Conservation (phyloP, 2,329 filamentous ascomycete genomes). For the Aspergillus pseudotamarii region DNA sequence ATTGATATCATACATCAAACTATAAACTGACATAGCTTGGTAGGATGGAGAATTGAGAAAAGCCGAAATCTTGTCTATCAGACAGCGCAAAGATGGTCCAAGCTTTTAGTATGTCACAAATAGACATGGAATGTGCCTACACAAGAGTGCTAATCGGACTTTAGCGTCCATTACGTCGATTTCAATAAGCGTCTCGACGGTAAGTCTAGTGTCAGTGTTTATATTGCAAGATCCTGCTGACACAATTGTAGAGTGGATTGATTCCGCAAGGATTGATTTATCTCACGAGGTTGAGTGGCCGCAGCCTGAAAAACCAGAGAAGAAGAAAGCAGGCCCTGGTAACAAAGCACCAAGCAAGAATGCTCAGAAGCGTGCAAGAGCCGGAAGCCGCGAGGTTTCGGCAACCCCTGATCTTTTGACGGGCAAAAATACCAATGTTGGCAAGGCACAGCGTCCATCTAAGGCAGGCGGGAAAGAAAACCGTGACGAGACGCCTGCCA, state of each 20-base stretch:
- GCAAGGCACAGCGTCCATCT: constrained; percentile 52
- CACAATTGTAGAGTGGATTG: constrained; percentile 74
- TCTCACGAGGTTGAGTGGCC: constrained; percentile 95
- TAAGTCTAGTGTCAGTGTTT: constrained; percentile 26
- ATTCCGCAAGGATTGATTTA: constrained; percentile 80
- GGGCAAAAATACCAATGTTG: constrained; percentile 52
- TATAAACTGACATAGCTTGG: not conserved
- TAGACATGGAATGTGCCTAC: not conserved
- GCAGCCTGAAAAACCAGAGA: constrained; percentile 84
- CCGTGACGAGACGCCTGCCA: constrained; percentile 44
- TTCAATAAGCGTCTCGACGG: constrained; percentile 85
- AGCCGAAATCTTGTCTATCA: constrained; percentile 95
- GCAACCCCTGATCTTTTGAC: constrained; percentile 57
- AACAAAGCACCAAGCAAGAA: constrained; percentile 61
- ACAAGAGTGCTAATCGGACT: constrained; percentile 20
- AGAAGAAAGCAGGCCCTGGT: constrained; percentile 68
- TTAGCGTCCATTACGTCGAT: constrained; percentile 87
- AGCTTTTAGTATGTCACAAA: constrained; percentile 70
- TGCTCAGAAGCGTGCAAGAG: constrained; percentile 56
- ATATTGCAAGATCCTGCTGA: constrained; percentile 1
- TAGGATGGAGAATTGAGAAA: constrained; percentile 81
- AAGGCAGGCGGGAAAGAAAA: constrained; percentile 65
- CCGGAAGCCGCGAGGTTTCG: constrained; percentile 56
- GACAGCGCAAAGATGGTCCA: constrained; percentile 82
- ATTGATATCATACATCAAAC: constrained; percentile 8